These are phyloP conservation scores for Phytophthora tubulina DNA, from an alignment of 352 stramenopile species.

Conservation along the genomic window DNA sequence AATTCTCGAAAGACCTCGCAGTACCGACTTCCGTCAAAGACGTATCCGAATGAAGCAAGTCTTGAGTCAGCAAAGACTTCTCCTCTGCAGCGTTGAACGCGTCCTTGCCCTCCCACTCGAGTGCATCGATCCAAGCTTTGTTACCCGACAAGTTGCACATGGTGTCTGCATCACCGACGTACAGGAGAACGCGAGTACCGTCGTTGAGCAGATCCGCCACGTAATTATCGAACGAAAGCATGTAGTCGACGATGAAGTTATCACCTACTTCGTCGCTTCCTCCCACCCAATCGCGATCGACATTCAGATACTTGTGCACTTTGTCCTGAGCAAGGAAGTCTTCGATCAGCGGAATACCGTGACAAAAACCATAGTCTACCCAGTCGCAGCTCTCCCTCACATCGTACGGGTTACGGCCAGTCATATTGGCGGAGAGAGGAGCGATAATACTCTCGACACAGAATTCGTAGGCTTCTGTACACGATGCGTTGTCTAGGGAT, in stretches of 20 bases:
- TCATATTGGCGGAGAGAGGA: conserved; percentile 30
- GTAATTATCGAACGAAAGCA: conserved; percentile 74
- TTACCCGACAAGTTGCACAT: conserved; percentile 98
- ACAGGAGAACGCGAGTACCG: conserved; percentile 89
- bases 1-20: conserved; percentile 52
- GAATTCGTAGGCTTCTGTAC: conserved; percentile 38
- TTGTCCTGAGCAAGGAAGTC: conserved; percentile 60
- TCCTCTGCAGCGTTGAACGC: conserved; percentile 75
- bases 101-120: conserved; percentile 91
- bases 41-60: conserved; percentile 26
- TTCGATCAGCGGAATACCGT: conserved; percentile 50
- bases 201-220: conserved; percentile 84
- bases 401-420: conserved; percentile 62
- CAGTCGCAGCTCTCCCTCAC: conserved; percentile 54
- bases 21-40: conserved; percentile 13
- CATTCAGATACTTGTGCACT: conserved; percentile 40
- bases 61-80: conserved; percentile 38
- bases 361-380: conserved; percentile 45
- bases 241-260: conserved; percentile 89
- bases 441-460: conserved; percentile 46
- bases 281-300: conserved; percentile 39
- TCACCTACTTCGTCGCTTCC: conserved; percentile 89
- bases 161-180: conserved; percentile 95
- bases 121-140: conserved; percentile 91
- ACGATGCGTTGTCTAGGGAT: conserved; percentile 30